Conservation (phyloP, 2,329 filamentous ascomycete genomes). For the Nigrospora sphaerica region DNA sequence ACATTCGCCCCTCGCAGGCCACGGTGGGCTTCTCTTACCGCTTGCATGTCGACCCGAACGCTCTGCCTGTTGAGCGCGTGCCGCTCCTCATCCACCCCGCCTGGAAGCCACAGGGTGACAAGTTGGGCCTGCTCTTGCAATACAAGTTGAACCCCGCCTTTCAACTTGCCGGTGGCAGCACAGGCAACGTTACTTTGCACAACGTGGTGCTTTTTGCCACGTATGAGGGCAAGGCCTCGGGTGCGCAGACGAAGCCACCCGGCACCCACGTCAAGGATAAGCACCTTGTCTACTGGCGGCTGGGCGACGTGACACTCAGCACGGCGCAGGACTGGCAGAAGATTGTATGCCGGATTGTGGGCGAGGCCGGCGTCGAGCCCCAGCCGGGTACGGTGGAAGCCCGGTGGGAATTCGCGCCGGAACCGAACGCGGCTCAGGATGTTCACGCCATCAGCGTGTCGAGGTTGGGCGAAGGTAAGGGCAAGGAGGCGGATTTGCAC, state of each 20-base stretch:
- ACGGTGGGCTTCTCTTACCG: slow-evolving; percentile 90
- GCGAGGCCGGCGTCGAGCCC: slow-evolving; percentile 63
- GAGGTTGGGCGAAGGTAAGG: slow-evolving; percentile 41
- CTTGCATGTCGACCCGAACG: slow-evolving; percentile 59
- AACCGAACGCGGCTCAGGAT: slow-evolving; percentile 32
- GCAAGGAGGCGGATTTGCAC: slow-evolving; percentile 28
- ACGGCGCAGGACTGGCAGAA: slow-evolving; percentile 59
- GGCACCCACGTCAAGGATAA: slow-evolving; percentile 76
- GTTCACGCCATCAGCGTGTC: slow-evolving; percentile 53
- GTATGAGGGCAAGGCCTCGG: slow-evolving; percentile 60
- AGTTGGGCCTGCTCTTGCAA: slow-evolving; percentile 78
- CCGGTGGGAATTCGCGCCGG: slow-evolving; percentile 58
- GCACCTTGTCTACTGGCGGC: slow-evolving; percentile 71
- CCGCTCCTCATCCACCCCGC: slow-evolving; percentile 67
- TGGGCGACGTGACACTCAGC: slow-evolving; percentile 66
- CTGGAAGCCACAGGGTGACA: slow-evolving; percentile 80
- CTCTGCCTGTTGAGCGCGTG: slow-evolving; percentile 46
- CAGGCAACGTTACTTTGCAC: slow-evolving; percentile 51
- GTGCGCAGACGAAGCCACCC: slow-evolving; percentile 69
- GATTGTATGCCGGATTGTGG: slow-evolving; percentile 73
- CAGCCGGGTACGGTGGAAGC: slow-evolving; percentile 75
- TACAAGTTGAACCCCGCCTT: slow-evolving; percentile 76
- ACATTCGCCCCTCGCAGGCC: slow-evolving; percentile 57
- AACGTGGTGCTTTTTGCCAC: slow-evolving; percentile 70
- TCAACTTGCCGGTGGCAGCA: slow-evolving; percentile 28